phyloP scores from a whole-genome alignment of 495 filamentous ascomycete species.

The Tuber calosporum region DNA sequence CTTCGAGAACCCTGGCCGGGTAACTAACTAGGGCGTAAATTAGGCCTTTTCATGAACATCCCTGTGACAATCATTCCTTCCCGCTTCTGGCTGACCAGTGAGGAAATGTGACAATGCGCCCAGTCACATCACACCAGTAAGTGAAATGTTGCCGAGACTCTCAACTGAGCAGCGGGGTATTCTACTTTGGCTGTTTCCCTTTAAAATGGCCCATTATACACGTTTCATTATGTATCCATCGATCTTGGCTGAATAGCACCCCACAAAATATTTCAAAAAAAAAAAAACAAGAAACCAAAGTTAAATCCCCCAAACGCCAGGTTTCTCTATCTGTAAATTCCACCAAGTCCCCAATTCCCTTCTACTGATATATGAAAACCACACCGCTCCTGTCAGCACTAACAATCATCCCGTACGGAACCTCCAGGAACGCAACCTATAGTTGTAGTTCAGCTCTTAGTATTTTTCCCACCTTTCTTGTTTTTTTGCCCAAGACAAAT shows the following conservation, averaged over 20 bases:
- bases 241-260: neutral
- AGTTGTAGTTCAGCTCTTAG: slow-evolving; percentile 5
- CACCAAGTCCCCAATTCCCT: neutral
- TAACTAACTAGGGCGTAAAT: neutral
- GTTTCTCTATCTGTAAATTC: neutral
- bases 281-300: neutral
- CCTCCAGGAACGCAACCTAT: slow-evolving; percentile 62
- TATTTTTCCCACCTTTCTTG: neutral
- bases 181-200: neutral
- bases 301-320: slow-evolving; percentile 3
- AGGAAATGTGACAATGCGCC: neutral
- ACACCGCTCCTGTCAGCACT: slow-evolving; percentile 87
- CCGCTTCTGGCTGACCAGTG: neutral
- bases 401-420: slow-evolving; percentile 85
- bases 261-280: neutral
- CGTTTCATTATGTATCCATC: neutral
- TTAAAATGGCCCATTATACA: neutral
- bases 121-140: neutral
- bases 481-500: neutral
- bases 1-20: slow-evolving; percentile 21
- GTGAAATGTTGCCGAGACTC: neutral
- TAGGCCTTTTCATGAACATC: neutral
- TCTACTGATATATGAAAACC: slow-evolving; percentile 76
- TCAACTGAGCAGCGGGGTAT: neutral
- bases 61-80: neutral